Base-by-base conservation (phyloP, 164 flowering plant genomes). In the Euptelea pleiosperma region DNA sequence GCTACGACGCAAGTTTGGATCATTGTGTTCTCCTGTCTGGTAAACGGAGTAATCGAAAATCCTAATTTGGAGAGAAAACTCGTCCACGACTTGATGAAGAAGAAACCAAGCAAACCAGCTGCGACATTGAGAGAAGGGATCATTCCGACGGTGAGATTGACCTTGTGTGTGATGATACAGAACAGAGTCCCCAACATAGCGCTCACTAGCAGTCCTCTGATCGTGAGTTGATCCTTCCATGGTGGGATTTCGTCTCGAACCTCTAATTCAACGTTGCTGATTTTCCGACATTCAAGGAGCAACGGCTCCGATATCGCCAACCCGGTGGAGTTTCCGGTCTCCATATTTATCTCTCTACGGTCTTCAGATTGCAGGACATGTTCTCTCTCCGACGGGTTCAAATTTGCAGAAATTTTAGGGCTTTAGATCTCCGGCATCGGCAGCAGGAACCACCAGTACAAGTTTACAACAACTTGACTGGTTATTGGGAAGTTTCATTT, bases 1-100 rank as follows among this genome's bases (percentile, higher is more conserved):
- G 97, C 91, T 42, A 90, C 97, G 43, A 89, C 94, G 69, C 94
- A 89, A 12, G 97, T 89, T 80, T 89, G 97, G 35, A 89, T 87
- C 18, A 90, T 92, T 15, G 97, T 90, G 61, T 90, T 90, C 79
- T 90, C 97, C 58, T 90, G 97, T 11, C 74, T 61, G 15, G 97
- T 87, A 49, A 90, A 90, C 0, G 94, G 90, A 24, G 56, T 49
- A 12, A 75, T 62, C 1, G 69, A 59, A 28, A 83, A 66, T 14
- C 97, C 97, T 2, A 90, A 52, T 30, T 73, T 74, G 30, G 84
- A 64, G 46, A 80, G 49, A 46, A 87, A 72, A 0, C 74, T 71
- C 0, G 95, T 83, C 97, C 97, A 90, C 0, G 92, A 73, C 61
- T 81, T 85, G 65, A 90, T 81, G 54, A 87, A 72, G 80, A 90